Percentiles rank a stretch among this genome's conserved stretches.
These are phyloP conservation scores for Metschnikowia reukaufii DNA, from an alignment of 805 yeast genomes.

Conservation along the genomic window DNA sequence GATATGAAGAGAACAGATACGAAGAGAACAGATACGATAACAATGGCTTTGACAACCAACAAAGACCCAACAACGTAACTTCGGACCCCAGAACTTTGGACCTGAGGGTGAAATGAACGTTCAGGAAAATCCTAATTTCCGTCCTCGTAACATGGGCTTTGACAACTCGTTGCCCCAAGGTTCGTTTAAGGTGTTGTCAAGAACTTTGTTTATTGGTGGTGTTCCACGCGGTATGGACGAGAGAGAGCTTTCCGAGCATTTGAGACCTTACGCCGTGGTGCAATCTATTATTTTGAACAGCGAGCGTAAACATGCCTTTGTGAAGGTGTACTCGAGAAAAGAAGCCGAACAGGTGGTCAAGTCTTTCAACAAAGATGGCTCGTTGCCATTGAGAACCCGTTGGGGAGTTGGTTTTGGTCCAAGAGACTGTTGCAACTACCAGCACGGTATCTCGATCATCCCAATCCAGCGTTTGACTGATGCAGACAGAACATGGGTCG, in stretches of 20 bases:
- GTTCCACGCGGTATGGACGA: conserved; percentile 84
- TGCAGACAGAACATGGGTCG: conserved; percentile 89
- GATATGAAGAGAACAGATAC: conserved; percentile 11
- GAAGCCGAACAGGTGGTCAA: conserved; percentile 86
- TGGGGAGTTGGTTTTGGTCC: conserved; percentile 99
- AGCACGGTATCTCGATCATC: conserved; percentile 82
- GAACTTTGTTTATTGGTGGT: conserved; percentile 94
- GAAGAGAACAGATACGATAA: conserved; percentile 3
- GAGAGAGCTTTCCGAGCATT: conserved; percentile 60
- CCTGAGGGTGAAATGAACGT: conserved; percentile 61
- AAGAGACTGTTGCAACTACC: conserved; percentile 95
- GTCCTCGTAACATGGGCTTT: conserved; percentile 69
- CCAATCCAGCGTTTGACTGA: conserved; percentile 89
- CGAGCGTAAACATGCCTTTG: conserved; percentile 94
- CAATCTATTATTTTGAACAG: conserved; percentile 86
- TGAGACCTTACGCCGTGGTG: conserved; percentile 86
- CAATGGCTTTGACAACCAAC: neutral
- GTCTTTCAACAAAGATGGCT: conserved; percentile 68
- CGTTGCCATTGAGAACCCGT: conserved; percentile 71
- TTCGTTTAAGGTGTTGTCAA: conserved; percentile 75
- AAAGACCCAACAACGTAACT: conserved; percentile 8
- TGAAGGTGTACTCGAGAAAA: conserved; percentile 84
- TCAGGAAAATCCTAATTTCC: conserved; percentile 72
- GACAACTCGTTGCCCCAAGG: conserved; percentile 77
- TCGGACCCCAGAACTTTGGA: conserved; percentile 16